Base-by-base conservation (phyloP, 1,284 basidiomycete species). In the Naganishia sp. region DNA sequence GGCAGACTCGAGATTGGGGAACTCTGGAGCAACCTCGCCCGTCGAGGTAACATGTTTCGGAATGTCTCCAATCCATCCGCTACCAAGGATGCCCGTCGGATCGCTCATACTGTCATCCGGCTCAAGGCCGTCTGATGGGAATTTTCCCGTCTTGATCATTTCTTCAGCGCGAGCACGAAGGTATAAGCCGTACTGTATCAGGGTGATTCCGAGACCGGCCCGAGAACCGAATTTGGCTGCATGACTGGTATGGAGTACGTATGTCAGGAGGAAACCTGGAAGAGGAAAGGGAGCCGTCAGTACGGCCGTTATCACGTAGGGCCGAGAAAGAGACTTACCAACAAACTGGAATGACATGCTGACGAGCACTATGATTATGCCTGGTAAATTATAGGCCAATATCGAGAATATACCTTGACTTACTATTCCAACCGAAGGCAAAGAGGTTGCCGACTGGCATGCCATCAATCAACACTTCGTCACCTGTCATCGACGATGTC, bases 321-420 rank as follows among this genome's bases (percentile, higher is more conserved):
- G 10, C 25, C 11, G 10, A 18, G 28, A 46, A 16, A 25, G 3
- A 53, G 48, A 64, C 66, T 64, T 33, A 68, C 67, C 94, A 72
- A 97, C 86, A 77, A 98, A 95, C 79, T 97, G 93, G 87, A 99
- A 98, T 79, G 94, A 92, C 81, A 90, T 90, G 4, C 92, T 94
- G 59, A 94, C 88, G 79, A 94, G 84, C 68, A 92, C 75, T 77
- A 48, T 23, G 75, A 76, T 21, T 7, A 28, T 13, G 25, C 16
- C n/a, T 39, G 2, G 39, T 59, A 36, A 65, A 57, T 36, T 31
- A 43, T 33, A 46, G n/a, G 21, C 10, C n/a, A 46, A n/a, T 15
- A 28, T 36, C 7, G 44, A 16, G 4, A 18, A 21, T 15, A 44
- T 6, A 21, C 28, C 11, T 11, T n/a, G n/a, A 72, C 75, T 68